phyloP scores from a whole-genome alignment of 192 early-diverging fungal species.

The Backusella tarrabulga region DNA sequence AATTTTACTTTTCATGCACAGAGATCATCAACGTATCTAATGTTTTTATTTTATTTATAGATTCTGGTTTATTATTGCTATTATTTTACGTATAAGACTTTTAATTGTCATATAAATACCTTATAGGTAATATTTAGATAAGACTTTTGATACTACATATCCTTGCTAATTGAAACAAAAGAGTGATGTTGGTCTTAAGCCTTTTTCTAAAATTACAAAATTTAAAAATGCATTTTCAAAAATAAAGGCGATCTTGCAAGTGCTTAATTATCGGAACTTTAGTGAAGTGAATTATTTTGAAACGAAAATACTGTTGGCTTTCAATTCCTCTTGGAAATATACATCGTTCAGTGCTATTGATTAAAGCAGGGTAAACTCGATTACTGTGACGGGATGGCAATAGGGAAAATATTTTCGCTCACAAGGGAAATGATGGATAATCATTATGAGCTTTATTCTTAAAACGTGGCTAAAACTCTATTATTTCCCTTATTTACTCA shows the following conservation, averaged over 20 bases:
- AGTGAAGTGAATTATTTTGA: background rate
- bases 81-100: no score
- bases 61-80: no score
- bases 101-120: no score
- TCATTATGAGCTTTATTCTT: background rate
- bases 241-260: background rate
- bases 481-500: background rate
- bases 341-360: background rate
- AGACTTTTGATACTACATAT: no score
- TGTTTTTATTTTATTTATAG: no score
- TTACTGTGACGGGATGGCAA: no score
- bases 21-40: no score
- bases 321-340: background rate
- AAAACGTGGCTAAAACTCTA: background rate
- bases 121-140: background rate
- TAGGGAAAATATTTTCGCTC: background rate
- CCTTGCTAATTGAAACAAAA: no score
- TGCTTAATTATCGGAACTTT: background rate
- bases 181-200: background rate
- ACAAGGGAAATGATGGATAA: background rate
- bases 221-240: no score
- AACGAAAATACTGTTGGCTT: background rate
- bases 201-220: background rate
- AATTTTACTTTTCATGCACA: no score
- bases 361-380: background rate